phyloP scores from a whole-genome alignment of 2,329 filamentous ascomycete genomes.

The Trichoderma endophyticum region DNA sequence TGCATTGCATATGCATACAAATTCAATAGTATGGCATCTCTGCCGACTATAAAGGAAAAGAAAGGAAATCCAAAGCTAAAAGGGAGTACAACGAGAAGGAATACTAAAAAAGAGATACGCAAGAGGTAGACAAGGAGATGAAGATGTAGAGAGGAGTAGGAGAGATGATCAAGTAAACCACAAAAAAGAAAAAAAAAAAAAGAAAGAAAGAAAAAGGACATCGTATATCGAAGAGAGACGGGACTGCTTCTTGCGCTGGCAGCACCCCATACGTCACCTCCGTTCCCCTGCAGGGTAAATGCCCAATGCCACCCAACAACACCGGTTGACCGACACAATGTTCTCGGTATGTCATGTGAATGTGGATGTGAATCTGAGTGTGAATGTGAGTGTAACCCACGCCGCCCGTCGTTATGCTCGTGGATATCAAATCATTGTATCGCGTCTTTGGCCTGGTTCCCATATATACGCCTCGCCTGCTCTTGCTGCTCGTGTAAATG shows the following conservation, averaged over 20 bases:
- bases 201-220: neutral
- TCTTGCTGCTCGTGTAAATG: neutral
- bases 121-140: neutral
- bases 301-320: neutral
- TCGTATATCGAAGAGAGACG: neutral
- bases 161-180: neutral
- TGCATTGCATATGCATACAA: neutral
- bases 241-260: neutral
- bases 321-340: neutral
- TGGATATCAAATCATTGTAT: neutral
- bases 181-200: neutral
- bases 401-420: neutral
- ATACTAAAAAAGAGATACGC: neutral
- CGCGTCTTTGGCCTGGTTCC: neutral
- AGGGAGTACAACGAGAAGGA: neutral
- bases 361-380: neutral
- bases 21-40: neutral
- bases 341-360: neutral
- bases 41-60: neutral
- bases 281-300: neutral
- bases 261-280: neutral
- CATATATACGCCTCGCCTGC: conserved; percentile 2
- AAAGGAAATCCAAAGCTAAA: neutral
- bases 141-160: neutral
- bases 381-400: neutral